A percentile compares a stretch with the other conserved stretches of the same genome.
These are phyloP conservation scores for Emericellopsis terricola DNA, from an alignment of 495 filamentous ascomycete genomes.

Conservation along the genomic window DNA sequence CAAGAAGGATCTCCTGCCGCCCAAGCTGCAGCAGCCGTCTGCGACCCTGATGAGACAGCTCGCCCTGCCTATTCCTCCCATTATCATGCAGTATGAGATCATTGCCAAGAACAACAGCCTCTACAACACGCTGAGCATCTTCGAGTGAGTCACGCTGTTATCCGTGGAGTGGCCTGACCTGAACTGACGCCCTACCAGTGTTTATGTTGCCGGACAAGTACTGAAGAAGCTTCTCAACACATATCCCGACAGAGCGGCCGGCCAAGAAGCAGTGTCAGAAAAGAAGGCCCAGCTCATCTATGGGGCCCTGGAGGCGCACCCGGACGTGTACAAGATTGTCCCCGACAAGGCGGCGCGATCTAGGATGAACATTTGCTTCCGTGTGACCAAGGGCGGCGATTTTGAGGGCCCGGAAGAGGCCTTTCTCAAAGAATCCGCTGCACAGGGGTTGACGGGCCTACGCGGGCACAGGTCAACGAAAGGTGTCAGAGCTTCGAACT, in stretches of 20 bases:
- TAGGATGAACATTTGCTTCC: slow-evolving; percentile 75
- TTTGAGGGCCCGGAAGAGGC: slow-evolving; percentile 35
- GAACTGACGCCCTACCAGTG: slow-evolving; percentile 25
- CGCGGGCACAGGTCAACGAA: slow-evolving; percentile 59
- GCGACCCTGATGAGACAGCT: slow-evolving; percentile 52
- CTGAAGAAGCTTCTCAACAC: slow-evolving; percentile 45
- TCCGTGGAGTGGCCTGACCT: background rate
- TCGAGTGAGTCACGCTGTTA: slow-evolving; percentile 47
- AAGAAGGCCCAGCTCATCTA: slow-evolving; percentile 55
- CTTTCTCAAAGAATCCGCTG: slow-evolving; percentile 48
- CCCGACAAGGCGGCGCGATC: slow-evolving; percentile 47
- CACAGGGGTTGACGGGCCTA: slow-evolving; percentile 39
- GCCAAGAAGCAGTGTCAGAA: slow-evolving; percentile 45
- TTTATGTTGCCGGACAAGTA: slow-evolving; percentile 77
- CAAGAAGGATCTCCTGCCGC: slow-evolving; percentile 56
- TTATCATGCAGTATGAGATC: slow-evolving; percentile 63
- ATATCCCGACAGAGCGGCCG: slow-evolving; percentile 46
- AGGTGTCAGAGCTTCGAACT: slow-evolving; percentile 37
- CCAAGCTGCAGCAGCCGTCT: slow-evolving; percentile 33
- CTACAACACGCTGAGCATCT: slow-evolving; percentile 91
- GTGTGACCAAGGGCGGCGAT: slow-evolving; percentile 26
- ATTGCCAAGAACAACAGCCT: slow-evolving; percentile 77
- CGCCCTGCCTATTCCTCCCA: slow-evolving; percentile 56
- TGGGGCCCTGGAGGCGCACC: slow-evolving; percentile 41
- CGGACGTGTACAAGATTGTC: slow-evolving; percentile 38